A percentile compares a stretch with the other conserved stretches of the same genome.
Conservation (phyloP, 192 early-diverging fungal species). For the Umbelopsis ramanniana region DNA sequence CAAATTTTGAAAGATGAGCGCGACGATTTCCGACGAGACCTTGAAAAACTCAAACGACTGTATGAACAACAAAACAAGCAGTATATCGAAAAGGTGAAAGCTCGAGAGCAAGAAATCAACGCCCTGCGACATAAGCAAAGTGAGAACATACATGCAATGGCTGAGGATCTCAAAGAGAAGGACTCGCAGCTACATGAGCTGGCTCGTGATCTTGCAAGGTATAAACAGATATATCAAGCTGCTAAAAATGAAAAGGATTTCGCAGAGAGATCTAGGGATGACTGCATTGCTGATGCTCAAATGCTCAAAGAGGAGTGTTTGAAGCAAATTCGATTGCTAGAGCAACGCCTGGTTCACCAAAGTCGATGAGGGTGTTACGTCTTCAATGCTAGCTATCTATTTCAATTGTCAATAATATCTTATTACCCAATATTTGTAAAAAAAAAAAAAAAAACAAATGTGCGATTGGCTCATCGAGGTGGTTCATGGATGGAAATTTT, state of each 20-base stretch:
- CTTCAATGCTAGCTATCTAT: conserved; percentile 3
- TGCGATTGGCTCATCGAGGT: neutral
- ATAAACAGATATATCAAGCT: conserved; percentile 12
- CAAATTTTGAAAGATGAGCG: conserved; percentile 6
- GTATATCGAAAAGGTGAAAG: conserved; percentile 7
- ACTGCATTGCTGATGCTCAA: conserved; percentile 18
- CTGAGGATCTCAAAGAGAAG: conserved; percentile 9
- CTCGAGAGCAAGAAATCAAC: conserved; percentile 11
- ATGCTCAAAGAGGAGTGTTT: conserved; percentile 22
- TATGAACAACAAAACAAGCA: conserved; percentile 22
- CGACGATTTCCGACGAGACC: conserved; percentile 17
- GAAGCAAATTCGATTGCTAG: conserved; percentile 14
- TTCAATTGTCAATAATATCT: conserved; percentile 15
- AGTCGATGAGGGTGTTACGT: neutral
- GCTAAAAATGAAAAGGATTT: conserved; percentile 7
- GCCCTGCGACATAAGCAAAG: neutral
- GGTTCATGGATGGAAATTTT: neutral
- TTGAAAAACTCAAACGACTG: conserved; percentile 12
- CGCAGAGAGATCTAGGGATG: conserved; percentile 7
- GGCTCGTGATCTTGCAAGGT: conserved; percentile 21
- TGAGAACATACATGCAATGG: conserved; percentile 1
- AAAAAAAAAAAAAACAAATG: no score
- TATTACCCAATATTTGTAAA: no score
- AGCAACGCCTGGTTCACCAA: conserved; percentile 16
- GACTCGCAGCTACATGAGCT: conserved; percentile 21